Evolutionary conservation across 2,329 filamentous ascomycete genomes (phyloP).

Genomic region (Fusarium sulawesiense): DNA sequence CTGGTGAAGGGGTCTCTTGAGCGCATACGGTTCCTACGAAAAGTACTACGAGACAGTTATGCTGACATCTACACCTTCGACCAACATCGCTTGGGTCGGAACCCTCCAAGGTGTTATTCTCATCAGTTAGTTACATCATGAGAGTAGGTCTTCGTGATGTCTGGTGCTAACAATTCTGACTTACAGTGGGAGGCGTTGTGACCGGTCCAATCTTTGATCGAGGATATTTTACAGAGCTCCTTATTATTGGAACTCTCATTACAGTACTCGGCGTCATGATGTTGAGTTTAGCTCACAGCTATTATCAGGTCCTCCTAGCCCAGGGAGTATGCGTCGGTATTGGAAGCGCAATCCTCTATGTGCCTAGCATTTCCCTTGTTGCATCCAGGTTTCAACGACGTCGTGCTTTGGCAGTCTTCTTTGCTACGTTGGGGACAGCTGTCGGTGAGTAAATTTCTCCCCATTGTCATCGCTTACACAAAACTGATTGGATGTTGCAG

Average conservation of each 20-base stretch:
- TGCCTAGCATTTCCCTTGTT: not conserved
- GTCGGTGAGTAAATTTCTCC: not conserved
- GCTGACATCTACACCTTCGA: not conserved
- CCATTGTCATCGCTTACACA: not conserved
- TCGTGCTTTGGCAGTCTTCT: not conserved
- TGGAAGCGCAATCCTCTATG: not conserved
- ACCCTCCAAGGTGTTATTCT: not conserved
- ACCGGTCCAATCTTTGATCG: not conserved
- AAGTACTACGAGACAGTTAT: not conserved
- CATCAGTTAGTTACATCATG: not conserved
- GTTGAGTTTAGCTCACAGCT: not conserved
- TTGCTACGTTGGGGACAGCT: not conserved
- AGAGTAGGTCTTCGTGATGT: not conserved
- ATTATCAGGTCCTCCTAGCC: not conserved
- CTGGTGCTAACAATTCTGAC: not conserved
- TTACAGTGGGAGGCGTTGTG: not conserved
- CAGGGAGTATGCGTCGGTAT: not conserved
- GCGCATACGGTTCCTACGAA: not conserved
- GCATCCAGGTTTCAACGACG: not conserved
- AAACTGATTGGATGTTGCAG: not conserved
- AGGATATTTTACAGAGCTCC: not conserved
- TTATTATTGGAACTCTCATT: not conserved
- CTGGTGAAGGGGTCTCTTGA: not conserved
- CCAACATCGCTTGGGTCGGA: not conserved
- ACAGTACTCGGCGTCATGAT: not conserved